Evolutionary conservation across 306 rosid genomes (phyloP).

Genomic region (Crataegus laevigata): DNA sequence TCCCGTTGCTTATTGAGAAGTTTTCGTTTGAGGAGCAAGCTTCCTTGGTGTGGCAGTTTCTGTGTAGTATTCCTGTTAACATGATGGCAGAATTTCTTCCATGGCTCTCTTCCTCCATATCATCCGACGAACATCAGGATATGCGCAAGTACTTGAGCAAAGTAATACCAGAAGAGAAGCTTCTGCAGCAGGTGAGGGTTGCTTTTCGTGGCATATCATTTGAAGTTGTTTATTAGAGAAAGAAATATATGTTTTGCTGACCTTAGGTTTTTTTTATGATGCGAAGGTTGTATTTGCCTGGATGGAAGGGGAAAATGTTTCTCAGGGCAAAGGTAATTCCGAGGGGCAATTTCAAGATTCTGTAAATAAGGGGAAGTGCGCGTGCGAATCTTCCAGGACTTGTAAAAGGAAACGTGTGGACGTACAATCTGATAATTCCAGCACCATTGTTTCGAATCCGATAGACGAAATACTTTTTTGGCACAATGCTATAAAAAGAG

Average conservation of each 20-base stretch:
- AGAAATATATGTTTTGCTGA: not conserved
- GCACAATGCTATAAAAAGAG: conserved; percentile 90
- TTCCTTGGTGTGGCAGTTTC: conserved; percentile 86
- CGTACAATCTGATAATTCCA: conserved; percentile 20
- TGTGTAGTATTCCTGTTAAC: conserved; percentile 90
- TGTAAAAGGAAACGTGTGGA: conserved; percentile 36
- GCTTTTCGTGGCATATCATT: not conserved
- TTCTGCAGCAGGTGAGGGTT: conserved; percentile 71
- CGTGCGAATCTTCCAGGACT: conserved; percentile 19
- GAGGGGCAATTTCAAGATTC: conserved; percentile 23
- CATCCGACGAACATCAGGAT: conserved; percentile 72
- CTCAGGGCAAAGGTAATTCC: conserved; percentile 10
- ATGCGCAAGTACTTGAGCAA: conserved; percentile 56
- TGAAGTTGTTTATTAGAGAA: not conserved
- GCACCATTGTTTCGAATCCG: conserved; percentile 42
- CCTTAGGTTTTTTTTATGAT: conserved; percentile 13
- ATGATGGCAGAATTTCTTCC: conserved; percentile 84
- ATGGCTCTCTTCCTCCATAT: conserved; percentile 73
- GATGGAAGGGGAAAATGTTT: conserved; percentile 52
- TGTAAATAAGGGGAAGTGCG: conserved; percentile 24
- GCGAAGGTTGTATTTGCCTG: conserved; percentile 76
- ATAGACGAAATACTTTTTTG: conserved; percentile 79
- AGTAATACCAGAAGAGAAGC: conserved; percentile 80
- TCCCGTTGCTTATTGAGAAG: conserved; percentile 85
- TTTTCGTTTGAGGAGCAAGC: conserved; percentile 79